Conservation (phyloP, 2,329 filamentous ascomycete species). For the Escovopsis sp. region DNA sequence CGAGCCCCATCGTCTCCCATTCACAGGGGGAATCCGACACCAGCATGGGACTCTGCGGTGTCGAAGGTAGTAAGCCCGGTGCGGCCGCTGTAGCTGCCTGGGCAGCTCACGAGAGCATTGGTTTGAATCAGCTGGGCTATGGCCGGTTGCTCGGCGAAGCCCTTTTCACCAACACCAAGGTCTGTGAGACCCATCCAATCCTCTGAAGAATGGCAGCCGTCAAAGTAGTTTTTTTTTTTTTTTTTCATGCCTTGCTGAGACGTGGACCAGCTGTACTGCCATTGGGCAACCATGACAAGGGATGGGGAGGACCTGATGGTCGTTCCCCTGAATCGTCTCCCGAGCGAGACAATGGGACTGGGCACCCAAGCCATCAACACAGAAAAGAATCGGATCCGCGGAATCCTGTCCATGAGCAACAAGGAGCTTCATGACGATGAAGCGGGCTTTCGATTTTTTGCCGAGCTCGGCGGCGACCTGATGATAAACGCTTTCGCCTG, state of each 20-base stretch:
- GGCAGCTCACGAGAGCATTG: slow-evolving; percentile 29
- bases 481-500: slow-evolving; percentile 31
- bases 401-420: too few relatives aligned
- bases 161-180: slow-evolving; percentile 23
- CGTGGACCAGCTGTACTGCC: slow-evolving; percentile 23
- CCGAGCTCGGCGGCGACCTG: slow-evolving; percentile 28
- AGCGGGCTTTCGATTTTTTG: slow-evolving; percentile 23
- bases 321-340: slow-evolving; percentile 4
- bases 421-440: not conserved
- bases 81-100: slow-evolving; percentile 29
- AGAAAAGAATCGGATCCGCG: not conserved
- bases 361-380: slow-evolving; percentile 8
- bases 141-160: slow-evolving; percentile 28
- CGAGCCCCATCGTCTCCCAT: slow-evolving; percentile 23
- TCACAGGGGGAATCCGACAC: slow-evolving; percentile 16
- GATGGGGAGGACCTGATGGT: not conserved
- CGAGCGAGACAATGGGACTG: slow-evolving; percentile 19
- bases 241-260: slow-evolving; percentile 26
- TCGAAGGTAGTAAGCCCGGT: slow-evolving; percentile 33
- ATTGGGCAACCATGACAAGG: slow-evolving; percentile 16
- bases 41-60: slow-evolving; percentile 28
- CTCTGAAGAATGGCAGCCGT: slow-evolving; percentile 1
- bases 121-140: slow-evolving; percentile 25
- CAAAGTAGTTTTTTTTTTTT: slow-evolving; percentile 23
- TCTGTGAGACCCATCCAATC: slow-evolving; percentile 15